phyloP scores from a whole-genome alignment of 2,329 filamentous ascomycete genomes.

The Neofusicoccum umdonicola region DNA sequence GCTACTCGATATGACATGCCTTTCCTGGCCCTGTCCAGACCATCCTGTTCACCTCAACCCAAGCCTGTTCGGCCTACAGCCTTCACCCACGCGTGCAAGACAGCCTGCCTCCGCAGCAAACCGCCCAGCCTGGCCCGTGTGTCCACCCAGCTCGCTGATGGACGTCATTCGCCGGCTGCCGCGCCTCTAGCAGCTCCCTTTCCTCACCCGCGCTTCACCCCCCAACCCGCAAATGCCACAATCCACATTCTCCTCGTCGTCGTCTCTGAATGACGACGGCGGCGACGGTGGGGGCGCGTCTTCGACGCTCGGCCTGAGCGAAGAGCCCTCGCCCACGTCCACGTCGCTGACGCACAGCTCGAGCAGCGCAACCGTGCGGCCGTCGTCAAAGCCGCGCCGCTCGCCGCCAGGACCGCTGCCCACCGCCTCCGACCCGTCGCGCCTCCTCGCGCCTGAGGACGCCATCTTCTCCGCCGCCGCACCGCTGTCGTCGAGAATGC shows the following conservation, averaged over 20 bases:
- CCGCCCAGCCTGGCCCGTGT: neutral
- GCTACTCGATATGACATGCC: no score
- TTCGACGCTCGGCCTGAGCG: neutral
- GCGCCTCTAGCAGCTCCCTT: neutral
- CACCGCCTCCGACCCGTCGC: slow-evolving; percentile 33
- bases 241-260: neutral
- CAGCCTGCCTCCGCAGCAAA: no score
- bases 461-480: slow-evolving; percentile 54
- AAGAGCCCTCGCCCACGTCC: neutral
- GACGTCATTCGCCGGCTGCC: neutral
- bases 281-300: neutral
- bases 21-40: no score
- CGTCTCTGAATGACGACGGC: neutral
- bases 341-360: slow-evolving; percentile 5
- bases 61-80: no score
- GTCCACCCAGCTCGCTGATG: neutral
- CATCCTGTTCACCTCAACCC: no score
- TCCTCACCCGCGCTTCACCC: neutral
- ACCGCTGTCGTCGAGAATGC: no score
- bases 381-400: neutral
- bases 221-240: neutral
- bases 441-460: slow-evolving; percentile 75
- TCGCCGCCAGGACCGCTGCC: neutral
- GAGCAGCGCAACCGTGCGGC: neutral
- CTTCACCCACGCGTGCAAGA: no score